Percentiles rank a stretch among this genome's conserved stretches.
Conservation (phyloP, 208 protist species). For the Cochliopodium minus region DNA sequence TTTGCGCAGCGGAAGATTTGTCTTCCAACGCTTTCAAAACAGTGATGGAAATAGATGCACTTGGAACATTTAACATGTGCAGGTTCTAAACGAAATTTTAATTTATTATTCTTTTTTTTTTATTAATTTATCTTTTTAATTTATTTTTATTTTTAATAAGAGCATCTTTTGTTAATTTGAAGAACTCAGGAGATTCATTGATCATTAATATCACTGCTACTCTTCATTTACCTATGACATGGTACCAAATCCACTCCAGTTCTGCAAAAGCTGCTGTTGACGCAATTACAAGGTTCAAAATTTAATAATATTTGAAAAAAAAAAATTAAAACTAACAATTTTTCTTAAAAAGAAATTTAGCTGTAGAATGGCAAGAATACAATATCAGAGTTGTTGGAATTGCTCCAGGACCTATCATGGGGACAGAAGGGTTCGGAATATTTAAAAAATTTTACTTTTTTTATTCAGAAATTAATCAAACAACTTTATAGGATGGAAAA, state of each 20-base stretch:
- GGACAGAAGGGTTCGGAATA: slow-evolving; percentile 20
- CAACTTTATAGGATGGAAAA: too few relatives aligned
- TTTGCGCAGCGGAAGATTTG: slow-evolving; percentile 20
- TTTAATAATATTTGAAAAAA: too few relatives aligned
- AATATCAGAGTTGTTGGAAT: slow-evolving; percentile 19
- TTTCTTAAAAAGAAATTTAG: background rate
- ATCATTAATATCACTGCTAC: slow-evolving; percentile 31
- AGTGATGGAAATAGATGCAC: slow-evolving; percentile 14
- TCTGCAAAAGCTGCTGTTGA: slow-evolving; percentile 19
- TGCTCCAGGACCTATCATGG: slow-evolving; percentile 18
- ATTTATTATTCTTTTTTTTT: background rate
- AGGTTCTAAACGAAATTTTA: background rate
- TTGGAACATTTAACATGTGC: slow-evolving; percentile 23
- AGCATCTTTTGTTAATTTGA: slow-evolving; percentile 16
- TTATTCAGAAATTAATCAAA: too few relatives aligned
- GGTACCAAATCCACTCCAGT: background rate
- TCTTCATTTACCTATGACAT: background rate
- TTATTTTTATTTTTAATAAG: too few relatives aligned
- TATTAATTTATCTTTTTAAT: too few relatives aligned
- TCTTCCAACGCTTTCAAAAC: slow-evolving; percentile 23
- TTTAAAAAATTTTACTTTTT: too few relatives aligned
- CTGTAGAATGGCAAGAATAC: slow-evolving; percentile 18
- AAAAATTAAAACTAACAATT: background rate
- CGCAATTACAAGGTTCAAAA: slow-evolving; percentile 9
- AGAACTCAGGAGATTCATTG: background rate